Base-by-base conservation (phyloP, 768 basidiomycete genomes). In the Pisolithus sp. region DNA sequence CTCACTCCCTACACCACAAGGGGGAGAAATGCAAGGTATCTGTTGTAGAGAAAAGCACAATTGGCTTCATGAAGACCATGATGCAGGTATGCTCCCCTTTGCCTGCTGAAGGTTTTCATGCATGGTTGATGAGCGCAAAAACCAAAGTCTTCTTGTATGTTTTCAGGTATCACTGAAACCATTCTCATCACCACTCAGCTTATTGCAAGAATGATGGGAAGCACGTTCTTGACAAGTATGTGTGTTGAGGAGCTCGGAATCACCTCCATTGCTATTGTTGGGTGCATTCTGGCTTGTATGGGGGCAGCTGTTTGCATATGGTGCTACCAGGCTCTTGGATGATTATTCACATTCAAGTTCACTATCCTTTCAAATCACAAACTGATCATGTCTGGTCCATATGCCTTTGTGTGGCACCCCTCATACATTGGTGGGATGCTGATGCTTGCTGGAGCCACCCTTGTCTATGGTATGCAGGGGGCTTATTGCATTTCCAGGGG, bases 351-450 rank as follows among this genome's bases (percentile, higher is more conserved):
- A 7, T 75, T 73, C 53, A 67, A 73, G 45, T 58, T 74, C 47
- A 58, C 63, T 18, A 65, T 75, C 26, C 65, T 61, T 10, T 60
- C 62, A 9, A 44, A 63, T 20, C 74, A 76, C 54, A 57, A 50
- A 47, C 64, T 76, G 24, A 57, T 76, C 44, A 73, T 68, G 4
- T 53, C 56, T n/a, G 73, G 73, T 0, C 74, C 73, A 7, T 76
- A 76, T 55, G 52, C 63, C 24, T 44, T 62, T 36, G 72, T 75
- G n/a, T 69, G 72, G 18, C 73, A 75, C 51, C 74, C 74, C 15
- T 46, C 53, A 23, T 55, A 55, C n/a, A n/a, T 31, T 4, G 52
- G 45, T 20, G 51, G 17, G 5, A 44, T 51, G 40, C 21, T 51
- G 9, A 1, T n/a, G 7, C 17, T 42, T 24, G n/a, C 34, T 7